A percentile compares a stretch with the other conserved stretches of the same genome.
phyloP scores from a whole-genome alignment of 306 rosid species.

The Rosa lucieae region DNA sequence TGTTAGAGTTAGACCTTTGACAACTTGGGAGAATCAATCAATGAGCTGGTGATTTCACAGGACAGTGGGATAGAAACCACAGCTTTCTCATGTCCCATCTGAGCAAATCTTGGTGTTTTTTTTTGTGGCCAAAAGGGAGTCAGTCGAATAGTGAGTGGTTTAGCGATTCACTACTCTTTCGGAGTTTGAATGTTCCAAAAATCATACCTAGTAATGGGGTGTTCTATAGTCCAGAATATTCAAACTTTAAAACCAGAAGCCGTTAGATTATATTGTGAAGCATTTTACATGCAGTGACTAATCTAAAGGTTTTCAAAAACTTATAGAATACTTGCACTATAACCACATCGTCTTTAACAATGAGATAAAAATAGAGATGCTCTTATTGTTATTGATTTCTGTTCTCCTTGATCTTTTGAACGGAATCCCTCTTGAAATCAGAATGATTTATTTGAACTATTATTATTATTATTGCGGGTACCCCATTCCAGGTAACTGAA shows the following conservation, averaged over 20 bases:
- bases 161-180: not conserved
- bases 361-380: slow-evolving; percentile 52
- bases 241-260: too few relatives aligned
- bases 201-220: slow-evolving; percentile 18
- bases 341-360: slow-evolving; percentile 58
- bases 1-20: slow-evolving; percentile 24
- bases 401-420: slow-evolving; percentile 48
- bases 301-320: not conserved
- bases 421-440: slow-evolving; percentile 41
- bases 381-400: slow-evolving; percentile 15
- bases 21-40: slow-evolving; percentile 37
- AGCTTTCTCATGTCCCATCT: slow-evolving; percentile 39
- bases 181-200: not conserved
- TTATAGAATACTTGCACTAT: not conserved
- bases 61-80: slow-evolving; percentile 32
- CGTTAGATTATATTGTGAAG: too few relatives aligned
- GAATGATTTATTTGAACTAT: not conserved
- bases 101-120: slow-evolving; percentile 18
- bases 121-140: slow-evolving; percentile 7
- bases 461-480: not conserved
- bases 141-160: not conserved
- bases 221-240: too few relatives aligned
- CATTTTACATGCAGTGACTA: too few relatives aligned
- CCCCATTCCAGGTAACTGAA: not conserved
- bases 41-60: slow-evolving; percentile 58